Evolutionary conservation across 176 grass and related monocot genomes (phyloP).

Genomic region (Hordeum vulgare): DNA sequence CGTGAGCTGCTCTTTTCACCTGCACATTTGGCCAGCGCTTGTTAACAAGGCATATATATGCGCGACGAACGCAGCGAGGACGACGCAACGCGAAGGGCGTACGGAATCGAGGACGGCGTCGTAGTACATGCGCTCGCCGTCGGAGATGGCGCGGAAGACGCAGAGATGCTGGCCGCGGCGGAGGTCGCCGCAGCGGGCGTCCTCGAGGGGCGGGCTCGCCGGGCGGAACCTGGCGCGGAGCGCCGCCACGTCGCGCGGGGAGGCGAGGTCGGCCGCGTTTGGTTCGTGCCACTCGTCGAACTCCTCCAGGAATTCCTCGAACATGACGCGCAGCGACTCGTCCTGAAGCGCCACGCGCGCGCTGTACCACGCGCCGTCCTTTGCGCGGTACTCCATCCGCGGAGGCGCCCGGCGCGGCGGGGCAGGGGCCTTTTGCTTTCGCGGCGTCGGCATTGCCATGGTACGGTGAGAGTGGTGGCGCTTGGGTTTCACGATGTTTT

Average conservation of each 20-base stretch:
- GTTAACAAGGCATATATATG: neutral
- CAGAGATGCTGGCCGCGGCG: slow-evolving; percentile 24
- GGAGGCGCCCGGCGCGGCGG: neutral
- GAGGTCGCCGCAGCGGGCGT: slow-evolving; percentile 35
- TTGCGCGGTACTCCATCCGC: slow-evolving; percentile 17
- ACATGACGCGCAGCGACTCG: slow-evolving; percentile 37
- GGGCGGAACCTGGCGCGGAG: slow-evolving; percentile 33
- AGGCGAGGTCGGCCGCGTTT: neutral
- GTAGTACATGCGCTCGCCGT: slow-evolving; percentile 17
- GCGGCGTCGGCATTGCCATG: neutral
- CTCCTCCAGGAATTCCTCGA: slow-evolving; percentile 32
- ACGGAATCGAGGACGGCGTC: slow-evolving; percentile 41
- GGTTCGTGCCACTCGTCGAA: slow-evolving; percentile 30
- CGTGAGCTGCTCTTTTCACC: neutral
- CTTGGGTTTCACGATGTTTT: neutral
- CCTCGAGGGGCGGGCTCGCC: neutral
- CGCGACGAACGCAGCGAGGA: neutral
- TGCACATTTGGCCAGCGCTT: neutral
- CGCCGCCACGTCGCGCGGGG: neutral
- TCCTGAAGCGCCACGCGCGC: slow-evolving; percentile 22
- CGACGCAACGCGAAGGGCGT: neutral
- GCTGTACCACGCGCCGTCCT: slow-evolving; percentile 44
- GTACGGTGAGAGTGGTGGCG: neutral
- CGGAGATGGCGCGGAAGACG: slow-evolving; percentile 18
- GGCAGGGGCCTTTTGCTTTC: slow-evolving; percentile 1